Evolutionary conservation across 495 filamentous ascomycete genomes (phyloP), one percentile per base, ranked within the genome.

Genomic region (Neurospora intermedia): DNA sequence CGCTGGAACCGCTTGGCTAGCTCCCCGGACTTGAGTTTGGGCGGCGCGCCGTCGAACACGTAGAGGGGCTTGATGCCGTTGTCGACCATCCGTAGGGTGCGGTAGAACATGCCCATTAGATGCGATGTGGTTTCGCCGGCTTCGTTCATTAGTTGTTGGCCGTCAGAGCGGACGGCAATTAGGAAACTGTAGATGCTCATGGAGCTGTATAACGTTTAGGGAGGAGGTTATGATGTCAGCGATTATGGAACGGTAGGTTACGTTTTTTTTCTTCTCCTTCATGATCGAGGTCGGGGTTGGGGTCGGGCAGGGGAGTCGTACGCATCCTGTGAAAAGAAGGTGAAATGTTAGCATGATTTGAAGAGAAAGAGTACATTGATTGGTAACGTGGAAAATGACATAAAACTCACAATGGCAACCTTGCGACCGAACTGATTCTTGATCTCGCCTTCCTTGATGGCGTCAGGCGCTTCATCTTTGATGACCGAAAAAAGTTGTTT

Each of bases 161-260:
- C 96, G 76, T 96, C 94, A 73, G 94, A 97, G 69, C 96, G 94
- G 46, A 99, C 96, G 18, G 96, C 96, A 77, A 99, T 93, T 62
- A 99, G 89, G 86, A 99, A 99, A 84, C 91, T 94, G 87, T 99
- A 99, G 79, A 99, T 97, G 81, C 92, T 96, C 96, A 98, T 99
- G 45, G 96, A 99, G 62, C 93, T 97, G 66, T 39, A 54, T 54
- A 23, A 62, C 23, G 10, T 27, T 38, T 6, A 38, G 13, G 23
- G 54, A 4, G 10, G 69, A 15, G 5, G 7, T 31, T 38, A 38
- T 38, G 35, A 54, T 59, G 72, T 85, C 77, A 84, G 78, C 75
- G 72, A 23, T 20, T 13, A 43, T 70, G 15, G 69, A 69, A 40
- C 27, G 39, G n/a, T 35, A 40, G 23, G 35, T 31, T 31, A 31